These are phyloP conservation scores for Ophiosphaerella narmari DNA, from an alignment of 2,329 filamentous ascomycete genomes.

Conservation along the genomic window DNA sequence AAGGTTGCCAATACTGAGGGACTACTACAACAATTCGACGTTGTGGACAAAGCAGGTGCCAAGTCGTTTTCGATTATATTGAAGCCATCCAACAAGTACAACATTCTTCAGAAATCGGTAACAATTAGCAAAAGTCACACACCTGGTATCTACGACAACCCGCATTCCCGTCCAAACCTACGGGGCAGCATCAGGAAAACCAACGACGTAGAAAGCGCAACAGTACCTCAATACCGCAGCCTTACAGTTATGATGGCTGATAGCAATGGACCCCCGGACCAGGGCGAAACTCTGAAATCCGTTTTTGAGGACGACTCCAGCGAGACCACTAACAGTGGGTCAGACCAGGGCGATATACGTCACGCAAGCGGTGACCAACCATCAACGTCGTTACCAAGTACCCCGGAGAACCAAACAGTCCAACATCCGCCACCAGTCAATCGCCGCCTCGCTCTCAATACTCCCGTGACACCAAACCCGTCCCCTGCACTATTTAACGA, in stretches of 20 bases:
- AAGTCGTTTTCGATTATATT: not conserved
- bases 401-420: not conserved
- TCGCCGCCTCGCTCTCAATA: not conserved
- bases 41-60: not conserved
- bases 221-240: not conserved
- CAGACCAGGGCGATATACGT: not conserved
- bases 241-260: not conserved
- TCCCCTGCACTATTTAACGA: slow-evolving; percentile 4
- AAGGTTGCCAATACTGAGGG: not conserved
- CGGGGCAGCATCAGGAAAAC: not conserved
- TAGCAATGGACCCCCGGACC: not conserved
- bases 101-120: not conserved
- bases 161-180: not conserved
- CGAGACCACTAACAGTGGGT: too few relatives aligned
- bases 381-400: not conserved
- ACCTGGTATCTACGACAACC: not conserved
- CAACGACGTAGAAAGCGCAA: too few relatives aligned
- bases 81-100: not conserved
- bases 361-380: not conserved
- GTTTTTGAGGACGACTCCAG: too few relatives aligned
- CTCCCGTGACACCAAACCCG: not conserved
- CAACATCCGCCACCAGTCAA: not conserved
- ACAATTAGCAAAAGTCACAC: not conserved
- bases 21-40: not conserved
- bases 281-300: not conserved